Base-by-base conservation (phyloP, 371 early-diverging fungal genomes). In the Rhizopus stolonifer region DNA sequence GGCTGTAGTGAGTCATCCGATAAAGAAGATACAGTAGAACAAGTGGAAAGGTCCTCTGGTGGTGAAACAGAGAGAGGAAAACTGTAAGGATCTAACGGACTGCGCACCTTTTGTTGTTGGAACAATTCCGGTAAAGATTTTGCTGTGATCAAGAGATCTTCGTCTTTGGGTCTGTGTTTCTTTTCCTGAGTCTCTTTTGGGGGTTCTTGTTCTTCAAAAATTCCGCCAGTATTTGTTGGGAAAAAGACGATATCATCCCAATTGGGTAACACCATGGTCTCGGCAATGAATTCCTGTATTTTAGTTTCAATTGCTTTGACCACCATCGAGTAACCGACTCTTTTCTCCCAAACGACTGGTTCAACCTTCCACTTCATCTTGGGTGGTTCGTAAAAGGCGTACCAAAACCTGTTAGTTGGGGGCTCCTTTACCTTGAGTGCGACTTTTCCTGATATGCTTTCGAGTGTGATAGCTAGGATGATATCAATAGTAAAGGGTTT, bases 171-270 rank as follows among this genome's bases (percentile, higher is more conserved):
- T 36, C 15, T 11, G 14, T 36, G n/a, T 36, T 36, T 36, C 15
- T 36, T 36, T 15, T 36, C 36, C 42, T 15, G 19, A 39, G 21
- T 33, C 21, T 13, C 29, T 29, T 29, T 9, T 29, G 9, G 29
- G 29, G n/a, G n/a, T 10, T 43, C 53, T 31, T 29, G 14, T 18
- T 34, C 22, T 21, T 58, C 56, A 69, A 81, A 86, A 26, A 87
- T 80, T 9, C 85, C 88, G 22, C 88, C 83, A 47, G 72, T 58
- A n/a, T 36, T 14, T 10, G 88, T 80, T 23, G 81, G 79, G 64
- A 91, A 93, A 62, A 95, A 93, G 7, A 85, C 82, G 19, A 85
- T 79, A 66, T 94, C 93, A 59, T 96, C 96, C 88, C 94, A 88
- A 58, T 94, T 86, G 15, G 96, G 96, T 58, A 93, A 56, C 4